A percentile compares a stretch with the other conserved stretches of the same genome.
Conservation (phyloP, 2,329 filamentous ascomycete species). For the Aspergillus uvarum region DNA sequence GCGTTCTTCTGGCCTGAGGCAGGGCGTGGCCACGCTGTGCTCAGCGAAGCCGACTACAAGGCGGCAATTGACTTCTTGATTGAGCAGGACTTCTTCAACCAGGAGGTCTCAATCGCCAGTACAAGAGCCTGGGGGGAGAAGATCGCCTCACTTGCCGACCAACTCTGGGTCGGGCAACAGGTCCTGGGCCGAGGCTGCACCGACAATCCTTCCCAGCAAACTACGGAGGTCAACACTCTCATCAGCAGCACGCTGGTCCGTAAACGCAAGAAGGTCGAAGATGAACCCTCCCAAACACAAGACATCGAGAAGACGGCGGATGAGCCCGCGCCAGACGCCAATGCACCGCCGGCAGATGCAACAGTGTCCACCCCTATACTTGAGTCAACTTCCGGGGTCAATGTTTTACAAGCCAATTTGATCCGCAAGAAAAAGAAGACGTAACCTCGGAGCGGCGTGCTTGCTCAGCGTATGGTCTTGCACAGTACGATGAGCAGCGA, state of each 20-base stretch:
- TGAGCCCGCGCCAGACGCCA: not conserved
- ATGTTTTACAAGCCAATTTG: constrained; percentile 39
- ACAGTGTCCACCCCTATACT: constrained; percentile 7
- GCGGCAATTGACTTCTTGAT: constrained; percentile 41
- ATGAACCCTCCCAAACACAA: constrained; percentile 14
- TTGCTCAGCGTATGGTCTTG: not conserved
- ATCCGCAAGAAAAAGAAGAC: constrained; percentile 45
- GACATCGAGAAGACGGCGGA: not conserved
- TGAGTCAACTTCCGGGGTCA: constrained; percentile 27
- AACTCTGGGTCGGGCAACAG: constrained; percentile 37
- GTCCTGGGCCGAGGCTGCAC: constrained; percentile 32
- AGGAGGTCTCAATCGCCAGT: constrained; percentile 38
- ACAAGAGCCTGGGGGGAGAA: constrained; percentile 44
- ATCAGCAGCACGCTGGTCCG: constrained; percentile 35
- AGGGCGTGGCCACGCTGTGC: constrained; percentile 36
- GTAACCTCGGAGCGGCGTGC: constrained; percentile 7
- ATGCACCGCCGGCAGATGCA: constrained; percentile 7
- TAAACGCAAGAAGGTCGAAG: constrained; percentile 39
- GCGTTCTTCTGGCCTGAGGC: constrained; percentile 37
- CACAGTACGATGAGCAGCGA: not conserved
- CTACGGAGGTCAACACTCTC: constrained; percentile 22
- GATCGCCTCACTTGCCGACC: constrained; percentile 40
- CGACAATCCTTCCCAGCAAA: constrained; percentile 14
- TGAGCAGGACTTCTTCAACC: constrained; percentile 44
- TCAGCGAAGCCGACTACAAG: constrained; percentile 43